Evolutionary conservation across 176 grass and related monocot genomes (phyloP).

Genomic region (Canna indica): DNA sequence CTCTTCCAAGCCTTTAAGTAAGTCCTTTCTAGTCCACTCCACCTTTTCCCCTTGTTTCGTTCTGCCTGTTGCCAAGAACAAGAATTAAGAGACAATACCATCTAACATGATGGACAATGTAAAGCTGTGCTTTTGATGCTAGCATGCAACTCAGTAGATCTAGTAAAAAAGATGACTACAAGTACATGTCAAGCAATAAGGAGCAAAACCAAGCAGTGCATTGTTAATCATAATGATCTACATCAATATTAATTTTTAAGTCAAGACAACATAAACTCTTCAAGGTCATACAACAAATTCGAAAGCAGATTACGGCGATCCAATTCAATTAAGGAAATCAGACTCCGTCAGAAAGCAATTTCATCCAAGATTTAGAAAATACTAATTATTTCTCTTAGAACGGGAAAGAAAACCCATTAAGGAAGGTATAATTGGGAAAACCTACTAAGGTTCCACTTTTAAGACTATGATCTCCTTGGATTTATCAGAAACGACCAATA

Average conservation of each 20-base stretch:
- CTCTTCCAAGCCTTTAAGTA: slow-evolving; percentile 68
- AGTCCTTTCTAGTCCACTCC: slow-evolving; percentile 55
- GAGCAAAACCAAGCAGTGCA: too few relatives aligned
- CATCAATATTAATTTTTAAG: neutral
- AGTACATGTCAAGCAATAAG: neutral
- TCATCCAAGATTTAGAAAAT: neutral
- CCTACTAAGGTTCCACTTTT: neutral
- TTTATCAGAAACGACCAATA: neutral
- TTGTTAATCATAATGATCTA: neutral
- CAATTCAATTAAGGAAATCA: neutral
- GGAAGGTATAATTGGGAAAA: neutral
- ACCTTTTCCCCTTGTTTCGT: slow-evolving; percentile 62
- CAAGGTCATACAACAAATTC: neutral
- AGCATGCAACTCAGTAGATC: too few relatives aligned
- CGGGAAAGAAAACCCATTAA: neutral
- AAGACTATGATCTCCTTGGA: neutral
- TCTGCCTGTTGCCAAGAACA: slow-evolving; percentile 67
- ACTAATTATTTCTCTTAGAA: neutral
- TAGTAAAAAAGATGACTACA: neutral
- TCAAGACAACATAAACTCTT: neutral
- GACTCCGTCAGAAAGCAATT: too few relatives aligned
- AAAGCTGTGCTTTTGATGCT: neutral
- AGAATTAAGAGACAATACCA: slow-evolving; percentile 24
- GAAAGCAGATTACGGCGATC: neutral
- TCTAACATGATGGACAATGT: neutral